Evolutionary conservation across 106 monocot species (phyloP).

Genomic region (Dendrobium nobile): DNA sequence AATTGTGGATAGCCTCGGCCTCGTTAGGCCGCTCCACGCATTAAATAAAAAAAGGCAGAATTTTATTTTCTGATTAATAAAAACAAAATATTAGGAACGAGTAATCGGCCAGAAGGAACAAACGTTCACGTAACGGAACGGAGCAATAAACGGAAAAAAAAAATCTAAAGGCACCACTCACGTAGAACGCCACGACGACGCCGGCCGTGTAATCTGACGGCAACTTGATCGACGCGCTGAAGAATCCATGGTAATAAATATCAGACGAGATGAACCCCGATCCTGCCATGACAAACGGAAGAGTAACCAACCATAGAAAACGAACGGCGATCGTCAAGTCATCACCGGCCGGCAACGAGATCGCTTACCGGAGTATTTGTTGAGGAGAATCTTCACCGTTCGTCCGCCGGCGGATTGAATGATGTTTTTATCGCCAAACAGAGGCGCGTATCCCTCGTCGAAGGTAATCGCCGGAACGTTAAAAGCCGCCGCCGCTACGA

Average conservation of each 20-base stretch:
- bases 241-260: constrained; percentile 20
- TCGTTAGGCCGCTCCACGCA: too few species aligned
- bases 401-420: constrained; percentile 27
- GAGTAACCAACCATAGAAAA: background rate
- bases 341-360: background rate
- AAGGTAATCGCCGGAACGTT: constrained; percentile 29
- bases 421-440: constrained; percentile 47
- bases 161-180: background rate
- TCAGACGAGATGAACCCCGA: constrained; percentile 21
- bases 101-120: too few species aligned
- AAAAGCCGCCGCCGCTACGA: background rate
- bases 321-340: too few species aligned
- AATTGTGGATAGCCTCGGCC: too few species aligned
- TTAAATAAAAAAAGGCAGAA: too few species aligned
- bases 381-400: constrained; percentile 32
- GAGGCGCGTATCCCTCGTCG: constrained; percentile 38
- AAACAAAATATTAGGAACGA: background rate
- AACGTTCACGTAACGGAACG: background rate
- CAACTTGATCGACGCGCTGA: constrained; percentile 21
- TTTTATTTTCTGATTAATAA: too few species aligned
- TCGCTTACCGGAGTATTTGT: constrained; percentile 38
- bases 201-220: constrained; percentile 22
- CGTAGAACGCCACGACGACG: constrained; percentile 24
- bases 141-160: background rate
- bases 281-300: constrained; percentile 1